A percentile compares a stretch with the other conserved stretches of the same genome.
phyloP scores from a whole-genome alignment of 2,329 filamentous ascomycete species.

The Phialophora tarda region DNA sequence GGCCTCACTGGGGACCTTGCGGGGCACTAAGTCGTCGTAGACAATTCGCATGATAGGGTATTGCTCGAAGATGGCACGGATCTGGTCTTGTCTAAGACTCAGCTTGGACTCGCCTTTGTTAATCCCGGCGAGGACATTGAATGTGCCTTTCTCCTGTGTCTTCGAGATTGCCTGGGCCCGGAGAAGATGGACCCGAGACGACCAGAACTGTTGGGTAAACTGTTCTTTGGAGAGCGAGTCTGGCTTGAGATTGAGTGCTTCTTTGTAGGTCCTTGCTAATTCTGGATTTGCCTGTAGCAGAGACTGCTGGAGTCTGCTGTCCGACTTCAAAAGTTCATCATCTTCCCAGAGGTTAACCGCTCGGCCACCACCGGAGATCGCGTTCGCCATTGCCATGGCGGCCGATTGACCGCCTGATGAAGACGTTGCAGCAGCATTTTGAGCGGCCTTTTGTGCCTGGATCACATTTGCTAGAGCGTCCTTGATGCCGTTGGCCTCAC shows the following conservation, averaged over 20 bases:
- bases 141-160: conserved; percentile 83
- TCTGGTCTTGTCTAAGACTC: conserved; percentile 87
- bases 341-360: conserved; percentile 73
- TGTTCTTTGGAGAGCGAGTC: conserved; percentile 78
- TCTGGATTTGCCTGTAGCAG: conserved; percentile 79
- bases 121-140: conserved; percentile 90
- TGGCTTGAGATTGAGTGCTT: conserved; percentile 81
- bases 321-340: conserved; percentile 74
- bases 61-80: conserved; percentile 89
- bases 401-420: conserved; percentile 58
- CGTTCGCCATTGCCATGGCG: conserved; percentile 78
- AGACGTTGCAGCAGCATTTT: conserved; percentile 46
- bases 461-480: conserved; percentile 80
- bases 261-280: conserved; percentile 83
- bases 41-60: conserved; percentile 88
- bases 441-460: conserved; percentile 66
- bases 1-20: conserved; percentile 62
- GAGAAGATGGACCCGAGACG: conserved; percentile 80
- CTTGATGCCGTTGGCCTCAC: conserved; percentile 84
- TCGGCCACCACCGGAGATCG: conserved; percentile 59
- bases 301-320: conserved; percentile 84
- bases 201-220: conserved; percentile 95
- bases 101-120: conserved; percentile 80
- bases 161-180: conserved; percentile 89
- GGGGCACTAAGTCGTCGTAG: conserved; percentile 91